Evolutionary conservation across 106 monocot genomes (phyloP).

Genomic region (Apostasia ramifera): DNA sequence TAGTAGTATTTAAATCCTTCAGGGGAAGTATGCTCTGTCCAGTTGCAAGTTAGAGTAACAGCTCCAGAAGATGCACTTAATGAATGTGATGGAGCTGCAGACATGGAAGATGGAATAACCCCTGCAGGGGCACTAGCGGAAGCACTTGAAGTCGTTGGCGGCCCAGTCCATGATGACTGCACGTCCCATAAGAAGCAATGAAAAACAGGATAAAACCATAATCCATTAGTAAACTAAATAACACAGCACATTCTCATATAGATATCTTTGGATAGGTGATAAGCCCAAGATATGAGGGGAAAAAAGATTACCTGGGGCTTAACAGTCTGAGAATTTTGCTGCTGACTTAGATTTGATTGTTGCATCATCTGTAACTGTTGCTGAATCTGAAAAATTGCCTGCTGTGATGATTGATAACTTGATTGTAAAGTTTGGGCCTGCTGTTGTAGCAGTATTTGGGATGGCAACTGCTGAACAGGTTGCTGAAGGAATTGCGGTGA

Average conservation of each 20-base stretch:
- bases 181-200: background rate
- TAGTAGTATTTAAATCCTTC: constrained; percentile 98
- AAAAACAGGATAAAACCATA: background rate
- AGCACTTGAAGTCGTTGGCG: constrained; percentile 23
- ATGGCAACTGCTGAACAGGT: constrained; percentile 53
- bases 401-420: constrained; percentile 83
- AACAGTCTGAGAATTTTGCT: constrained; percentile 39
- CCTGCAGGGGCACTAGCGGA: constrained; percentile 28
- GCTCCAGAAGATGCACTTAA: constrained; percentile 16
- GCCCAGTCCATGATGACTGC: constrained; percentile 46
- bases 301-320: constrained; percentile 63
- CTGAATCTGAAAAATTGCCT: constrained; percentile 74
- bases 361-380: constrained; percentile 88
- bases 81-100: constrained; percentile 29
- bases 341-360: constrained; percentile 49
- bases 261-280: too few species aligned
- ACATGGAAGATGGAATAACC: constrained; percentile 24
- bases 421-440: constrained; percentile 76
- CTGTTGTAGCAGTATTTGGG: constrained; percentile 68
- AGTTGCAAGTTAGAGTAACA: constrained; percentile 63
- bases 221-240: too few species aligned
- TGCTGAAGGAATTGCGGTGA: constrained; percentile 61
- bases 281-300: too few species aligned
- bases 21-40: constrained; percentile 98
- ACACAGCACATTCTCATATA: too few species aligned